Evolutionary conservation across 768 basidiomycete genomes (phyloP).

Genomic region (Fomitopsis pulvina): DNA sequence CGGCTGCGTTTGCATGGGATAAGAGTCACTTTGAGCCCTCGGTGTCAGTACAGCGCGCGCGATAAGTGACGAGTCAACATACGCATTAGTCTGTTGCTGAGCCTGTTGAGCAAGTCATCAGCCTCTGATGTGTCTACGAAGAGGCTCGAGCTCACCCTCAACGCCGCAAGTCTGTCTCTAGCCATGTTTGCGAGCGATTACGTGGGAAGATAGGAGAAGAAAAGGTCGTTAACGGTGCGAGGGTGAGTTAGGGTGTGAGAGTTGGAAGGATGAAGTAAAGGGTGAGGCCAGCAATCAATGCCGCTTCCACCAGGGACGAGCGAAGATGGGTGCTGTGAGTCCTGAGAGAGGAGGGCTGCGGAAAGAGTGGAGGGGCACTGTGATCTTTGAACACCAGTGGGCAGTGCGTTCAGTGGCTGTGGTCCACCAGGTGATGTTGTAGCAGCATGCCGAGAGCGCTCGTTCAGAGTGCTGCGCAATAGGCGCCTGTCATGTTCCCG

Average conservation of each 20-base stretch:
- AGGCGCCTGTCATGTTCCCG: too few relatives aligned
- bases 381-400: background rate
- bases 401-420: conserved; percentile 5
- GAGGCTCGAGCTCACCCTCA: conserved; percentile 50
- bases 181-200: conserved; percentile 47
- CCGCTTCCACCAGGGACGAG: conserved; percentile 8
- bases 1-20: conserved; percentile 56
- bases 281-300: conserved; percentile 18
- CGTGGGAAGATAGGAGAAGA: conserved; percentile 1
- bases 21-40: conserved; percentile 46
- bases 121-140: conserved; percentile 6
- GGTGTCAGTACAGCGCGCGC: conserved; percentile 4
- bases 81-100: conserved; percentile 51
- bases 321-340: background rate
- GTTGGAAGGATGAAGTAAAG: conserved; percentile 7
- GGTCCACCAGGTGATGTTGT: background rate
- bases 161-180: conserved; percentile 85
- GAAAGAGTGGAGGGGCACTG: conserved; percentile 4
- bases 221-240: conserved; percentile 6
- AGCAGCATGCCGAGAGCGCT: too few relatives aligned
- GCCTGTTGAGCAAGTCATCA: conserved; percentile 35
- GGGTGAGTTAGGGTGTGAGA: conserved; percentile 9
- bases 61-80: conserved; percentile 21
- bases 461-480: too few relatives aligned
- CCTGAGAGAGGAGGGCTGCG: conserved; percentile 2